These are phyloP conservation scores for Talaromyces borbonicus DNA, from an alignment of 495 filamentous ascomycete genomes.

Conservation along the genomic window DNA sequence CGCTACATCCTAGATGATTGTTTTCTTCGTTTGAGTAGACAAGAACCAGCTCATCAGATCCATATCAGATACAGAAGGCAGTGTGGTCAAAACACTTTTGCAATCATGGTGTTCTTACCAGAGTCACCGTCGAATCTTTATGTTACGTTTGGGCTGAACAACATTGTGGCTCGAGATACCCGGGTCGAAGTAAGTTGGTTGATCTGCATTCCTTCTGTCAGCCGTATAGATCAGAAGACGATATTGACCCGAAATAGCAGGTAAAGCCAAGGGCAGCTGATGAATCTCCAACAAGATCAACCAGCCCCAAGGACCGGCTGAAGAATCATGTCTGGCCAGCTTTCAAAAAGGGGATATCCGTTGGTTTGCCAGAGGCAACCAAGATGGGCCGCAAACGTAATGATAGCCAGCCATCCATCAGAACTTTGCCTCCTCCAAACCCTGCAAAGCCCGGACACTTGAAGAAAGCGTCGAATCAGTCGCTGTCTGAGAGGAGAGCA, in stretches of 20 bases:
- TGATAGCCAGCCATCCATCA: conserved; percentile 1
- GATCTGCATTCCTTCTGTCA: conserved; percentile 10
- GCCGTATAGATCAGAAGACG: conserved; percentile 13
- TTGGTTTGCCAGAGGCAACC: not conserved
- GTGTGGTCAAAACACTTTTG: too few relatives aligned
- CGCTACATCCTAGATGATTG: too few relatives aligned
- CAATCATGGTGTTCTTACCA: conserved; percentile 1
- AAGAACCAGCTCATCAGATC: too few relatives aligned
- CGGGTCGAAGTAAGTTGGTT: conserved; percentile 9
- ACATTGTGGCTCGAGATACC: conserved; percentile 21
- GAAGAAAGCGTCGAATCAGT: not conserved
- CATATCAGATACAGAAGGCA: too few relatives aligned
- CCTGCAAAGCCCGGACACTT: not conserved
- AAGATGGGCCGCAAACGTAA: not conserved
- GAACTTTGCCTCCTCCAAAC: not conserved
- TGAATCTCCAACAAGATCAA: not conserved
- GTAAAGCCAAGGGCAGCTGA: not conserved
- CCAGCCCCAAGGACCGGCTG: not conserved
- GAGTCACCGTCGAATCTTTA: not conserved
- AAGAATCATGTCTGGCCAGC: conserved; percentile 6
- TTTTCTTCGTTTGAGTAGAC: too few relatives aligned
- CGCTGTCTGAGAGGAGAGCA: conserved; percentile 29
- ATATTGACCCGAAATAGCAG: not conserved
- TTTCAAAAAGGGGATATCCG: conserved; percentile 3
- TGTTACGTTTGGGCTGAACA: conserved; percentile 17